A percentile compares a stretch with the other conserved stretches of the same genome.
phyloP scores from a whole-genome alignment of 2,329 filamentous ascomycete genomes.

The Fusarium bactridioides region DNA sequence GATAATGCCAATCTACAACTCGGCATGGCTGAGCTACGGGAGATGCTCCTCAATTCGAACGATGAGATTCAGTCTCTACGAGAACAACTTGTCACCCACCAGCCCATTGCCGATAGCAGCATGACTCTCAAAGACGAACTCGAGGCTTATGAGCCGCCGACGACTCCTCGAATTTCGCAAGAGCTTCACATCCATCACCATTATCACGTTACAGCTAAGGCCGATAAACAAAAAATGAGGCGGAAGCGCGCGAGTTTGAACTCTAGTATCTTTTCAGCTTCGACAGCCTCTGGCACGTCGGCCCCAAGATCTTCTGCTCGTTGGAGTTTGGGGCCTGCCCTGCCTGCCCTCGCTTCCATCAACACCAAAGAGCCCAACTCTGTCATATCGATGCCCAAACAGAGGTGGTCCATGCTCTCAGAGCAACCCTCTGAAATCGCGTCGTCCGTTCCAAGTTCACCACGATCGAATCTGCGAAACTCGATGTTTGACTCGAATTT shows the following conservation, averaged over 20 bases:
- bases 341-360: slow-evolving; percentile 53
- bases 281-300: slow-evolving; percentile 50
- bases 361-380: slow-evolving; percentile 60
- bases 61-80: slow-evolving; percentile 90
- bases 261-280: slow-evolving; percentile 67
- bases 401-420: slow-evolving; percentile 66
- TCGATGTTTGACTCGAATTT: slow-evolving; percentile 81
- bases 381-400: slow-evolving; percentile 52
- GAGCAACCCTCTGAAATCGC: slow-evolving; percentile 70
- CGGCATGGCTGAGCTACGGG: slow-evolving; percentile 88
- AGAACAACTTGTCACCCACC: slow-evolving; percentile 82
- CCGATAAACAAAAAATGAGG: slow-evolving; percentile 69
- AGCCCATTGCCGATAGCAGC: slow-evolving; percentile 64
- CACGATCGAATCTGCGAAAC: slow-evolving; percentile 74
- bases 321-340: slow-evolving; percentile 51
- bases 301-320: slow-evolving; percentile 51
- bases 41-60: slow-evolving; percentile 90
- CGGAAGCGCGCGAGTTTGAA: slow-evolving; percentile 75
- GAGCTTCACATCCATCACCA: slow-evolving; percentile 95
- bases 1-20: slow-evolving; percentile 95
- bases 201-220: slow-evolving; percentile 76
- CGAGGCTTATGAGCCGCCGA: slow-evolving; percentile 53
- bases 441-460: slow-evolving; percentile 83
- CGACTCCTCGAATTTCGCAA: slow-evolving; percentile 58
- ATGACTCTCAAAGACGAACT: slow-evolving; percentile 77